Evolutionary conservation across 257 asterid species (phyloP).

Genomic region (Capsicum baccatum): DNA sequence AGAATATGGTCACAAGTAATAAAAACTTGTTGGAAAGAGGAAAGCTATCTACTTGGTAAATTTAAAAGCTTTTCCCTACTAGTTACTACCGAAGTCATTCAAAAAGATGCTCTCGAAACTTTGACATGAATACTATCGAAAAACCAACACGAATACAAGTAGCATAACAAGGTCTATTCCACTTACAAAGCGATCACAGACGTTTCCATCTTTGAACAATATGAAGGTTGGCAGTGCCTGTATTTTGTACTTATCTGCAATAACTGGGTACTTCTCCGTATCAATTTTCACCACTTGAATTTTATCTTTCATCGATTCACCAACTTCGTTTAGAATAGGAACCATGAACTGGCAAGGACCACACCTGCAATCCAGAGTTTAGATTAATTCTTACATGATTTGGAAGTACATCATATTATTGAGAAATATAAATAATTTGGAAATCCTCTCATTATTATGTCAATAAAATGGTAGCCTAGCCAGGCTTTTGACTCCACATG

Average conservation of each 20-base stretch:
- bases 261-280: conserved; percentile 83
- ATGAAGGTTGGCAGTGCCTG: conserved; percentile 94
- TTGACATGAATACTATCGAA: not conserved
- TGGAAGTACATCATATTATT: not conserved
- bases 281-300: conserved; percentile 89
- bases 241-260: conserved; percentile 79
- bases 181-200: conserved; percentile 91
- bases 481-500: not conserved
- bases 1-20: not conserved
- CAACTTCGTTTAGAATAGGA: conserved; percentile 80
- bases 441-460: not conserved
- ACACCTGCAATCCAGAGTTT: conserved; percentile 64
- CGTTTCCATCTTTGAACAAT: conserved; percentile 87
- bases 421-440: not conserved
- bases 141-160: conserved; percentile 25
- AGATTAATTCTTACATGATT: not conserved
- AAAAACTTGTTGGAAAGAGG: not conserved
- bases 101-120: not conserved
- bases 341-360: conserved; percentile 98
- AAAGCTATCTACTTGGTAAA: not conserved
- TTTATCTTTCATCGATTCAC: conserved; percentile 68
- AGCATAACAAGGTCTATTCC: conserved; percentile 22
- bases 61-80: not conserved
- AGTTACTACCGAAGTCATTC: conserved; percentile 9
- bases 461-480: not conserved